Conservation (phyloP, 2,329 filamentous ascomycete species). For the Fusarium nisikadoi region DNA sequence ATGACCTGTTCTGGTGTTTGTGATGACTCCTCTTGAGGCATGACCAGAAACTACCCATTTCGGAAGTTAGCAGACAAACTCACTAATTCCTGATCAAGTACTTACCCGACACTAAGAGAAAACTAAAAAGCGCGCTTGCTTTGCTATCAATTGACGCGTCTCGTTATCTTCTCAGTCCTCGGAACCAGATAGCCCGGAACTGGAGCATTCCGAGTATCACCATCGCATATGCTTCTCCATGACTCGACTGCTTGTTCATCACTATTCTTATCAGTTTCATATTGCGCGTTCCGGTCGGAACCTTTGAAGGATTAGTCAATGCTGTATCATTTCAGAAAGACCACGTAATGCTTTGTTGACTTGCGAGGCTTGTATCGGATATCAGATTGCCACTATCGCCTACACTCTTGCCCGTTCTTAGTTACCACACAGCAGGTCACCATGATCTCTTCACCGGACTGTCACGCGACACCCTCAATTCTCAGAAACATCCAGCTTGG, state of each 20-base stretch:
- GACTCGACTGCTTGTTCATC: neutral
- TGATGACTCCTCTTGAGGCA: neutral
- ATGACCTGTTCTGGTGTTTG: neutral
- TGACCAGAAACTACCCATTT: neutral
- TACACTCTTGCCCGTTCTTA: neutral
- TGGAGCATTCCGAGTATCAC: neutral
- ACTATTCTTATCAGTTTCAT: neutral
- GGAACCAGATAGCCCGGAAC: neutral
- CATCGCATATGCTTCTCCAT: neutral
- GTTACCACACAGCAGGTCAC: fast-evolving
- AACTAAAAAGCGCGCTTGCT: neutral
- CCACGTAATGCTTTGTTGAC: neutral
- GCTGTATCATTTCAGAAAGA: neutral
- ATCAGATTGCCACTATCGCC: neutral
- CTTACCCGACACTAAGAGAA: neutral
- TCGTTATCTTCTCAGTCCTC: neutral
- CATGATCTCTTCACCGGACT: neutral
- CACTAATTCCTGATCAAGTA: neutral
- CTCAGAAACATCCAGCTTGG: neutral
- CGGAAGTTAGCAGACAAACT: neutral
- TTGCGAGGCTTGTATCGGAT: neutral
- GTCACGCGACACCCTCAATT: neutral
- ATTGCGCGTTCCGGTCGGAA: neutral
- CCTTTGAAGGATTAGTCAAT: neutral
- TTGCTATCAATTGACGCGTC: neutral